A percentile compares a stretch with the other conserved stretches of the same genome.
phyloP scores from a whole-genome alignment of 176 grass and related monocot genomes.

The Musa troglodytarum region DNA sequence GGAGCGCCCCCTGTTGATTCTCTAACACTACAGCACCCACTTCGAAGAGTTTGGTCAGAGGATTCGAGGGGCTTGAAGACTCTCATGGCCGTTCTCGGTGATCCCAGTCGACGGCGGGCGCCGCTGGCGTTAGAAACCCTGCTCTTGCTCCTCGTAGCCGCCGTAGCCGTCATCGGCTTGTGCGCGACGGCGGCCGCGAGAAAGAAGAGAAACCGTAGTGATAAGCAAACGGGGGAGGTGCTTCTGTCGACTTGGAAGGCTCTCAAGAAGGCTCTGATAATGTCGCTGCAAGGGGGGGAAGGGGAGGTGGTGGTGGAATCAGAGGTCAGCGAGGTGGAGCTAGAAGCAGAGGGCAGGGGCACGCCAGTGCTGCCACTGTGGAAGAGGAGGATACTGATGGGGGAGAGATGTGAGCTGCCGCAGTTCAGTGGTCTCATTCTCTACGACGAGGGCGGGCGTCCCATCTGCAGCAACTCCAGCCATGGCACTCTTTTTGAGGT shows the following conservation, averaged over 20 bases:
- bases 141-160: background rate
- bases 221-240: background rate
- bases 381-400: constrained; percentile 43
- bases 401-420: constrained; percentile 40
- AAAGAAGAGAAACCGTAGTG: background rate
- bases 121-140: background rate
- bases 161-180: background rate
- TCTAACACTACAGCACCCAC: background rate
- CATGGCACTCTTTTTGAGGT: background rate
- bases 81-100: background rate
- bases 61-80: no score
- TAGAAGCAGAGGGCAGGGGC: background rate
- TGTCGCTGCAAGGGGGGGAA: background rate
- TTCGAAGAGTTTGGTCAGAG: no score
- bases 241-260: background rate
- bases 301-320: background rate
- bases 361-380: constrained; percentile 24
- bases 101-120: background rate
- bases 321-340: background rate
- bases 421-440: constrained; percentile 43
- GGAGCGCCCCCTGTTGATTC: background rate
- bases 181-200: background rate
- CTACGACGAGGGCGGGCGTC: constrained; percentile 33
- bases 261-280: constrained; percentile 1
- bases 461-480: constrained; percentile 5